These are phyloP conservation scores for Cucurbita pepo DNA, from an alignment of 306 rosid species.

Conservation along the genomic window DNA sequence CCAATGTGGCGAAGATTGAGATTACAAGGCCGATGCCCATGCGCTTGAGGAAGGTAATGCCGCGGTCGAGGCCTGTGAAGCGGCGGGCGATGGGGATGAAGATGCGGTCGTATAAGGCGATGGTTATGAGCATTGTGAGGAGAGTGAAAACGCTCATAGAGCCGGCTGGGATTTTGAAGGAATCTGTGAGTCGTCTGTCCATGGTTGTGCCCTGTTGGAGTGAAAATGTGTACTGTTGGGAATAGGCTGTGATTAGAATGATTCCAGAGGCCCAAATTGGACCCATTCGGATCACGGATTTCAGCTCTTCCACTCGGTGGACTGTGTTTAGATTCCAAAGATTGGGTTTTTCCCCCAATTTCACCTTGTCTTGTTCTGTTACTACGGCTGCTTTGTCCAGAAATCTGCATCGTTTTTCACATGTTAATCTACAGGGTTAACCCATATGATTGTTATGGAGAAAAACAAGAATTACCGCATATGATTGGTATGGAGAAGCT, in stretches of 20 bases:
- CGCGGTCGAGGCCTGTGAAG: conserved; percentile 72
- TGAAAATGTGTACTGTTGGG: conserved; percentile 76
- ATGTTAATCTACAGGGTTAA: conserved; percentile 13
- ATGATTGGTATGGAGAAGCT: conserved; percentile 39
- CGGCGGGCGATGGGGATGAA: conserved; percentile 43
- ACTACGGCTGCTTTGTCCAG: conserved; percentile 74
- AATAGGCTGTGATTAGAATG: conserved; percentile 76
- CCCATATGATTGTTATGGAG: conserved; percentile 42
- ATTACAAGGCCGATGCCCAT: conserved; percentile 83
- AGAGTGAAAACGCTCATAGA: conserved; percentile 73
- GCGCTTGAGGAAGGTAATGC: conserved; percentile 60
- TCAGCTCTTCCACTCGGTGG: conserved; percentile 78
- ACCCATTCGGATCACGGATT: conserved; percentile 74
- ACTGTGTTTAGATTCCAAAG: conserved; percentile 71
- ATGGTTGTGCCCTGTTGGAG: conserved; percentile 77
- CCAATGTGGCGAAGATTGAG: conserved; percentile 51
- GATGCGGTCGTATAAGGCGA: conserved; percentile 54
- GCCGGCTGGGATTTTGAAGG: conserved; percentile 81
- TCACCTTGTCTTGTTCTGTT: conserved; percentile 33
- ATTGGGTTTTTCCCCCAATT: conserved; percentile 29
- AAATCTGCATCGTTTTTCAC: conserved; percentile 23
- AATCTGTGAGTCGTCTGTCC: conserved; percentile 44
- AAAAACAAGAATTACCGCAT: conserved; percentile 41
- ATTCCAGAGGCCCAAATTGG: conserved; percentile 95
- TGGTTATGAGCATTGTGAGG: conserved; percentile 54